Conservation (phyloP, 1,284 basidiomycete genomes). For the Lignosus rhinocerotis region DNA sequence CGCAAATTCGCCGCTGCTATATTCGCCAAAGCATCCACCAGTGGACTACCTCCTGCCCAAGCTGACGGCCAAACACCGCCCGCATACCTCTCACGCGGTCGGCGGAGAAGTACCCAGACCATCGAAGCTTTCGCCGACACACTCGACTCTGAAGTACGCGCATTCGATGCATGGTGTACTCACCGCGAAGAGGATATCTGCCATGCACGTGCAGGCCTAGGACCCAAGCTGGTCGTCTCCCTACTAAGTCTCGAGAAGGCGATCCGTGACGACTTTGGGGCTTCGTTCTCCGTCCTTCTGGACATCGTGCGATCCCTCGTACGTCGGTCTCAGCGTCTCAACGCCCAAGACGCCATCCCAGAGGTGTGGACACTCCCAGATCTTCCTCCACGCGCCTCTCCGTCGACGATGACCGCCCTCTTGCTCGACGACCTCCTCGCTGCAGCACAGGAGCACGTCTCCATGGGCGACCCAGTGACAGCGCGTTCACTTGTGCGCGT, state of each 20-base stretch:
- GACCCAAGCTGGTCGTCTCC: conserved; percentile 55
- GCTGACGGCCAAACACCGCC: conserved; percentile 9
- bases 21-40: conserved; percentile 34
- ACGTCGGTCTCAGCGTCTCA: conserved; percentile 30
- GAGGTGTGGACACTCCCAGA: conserved; percentile 45
- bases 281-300: conserved; percentile 56
- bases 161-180: conserved; percentile 72
- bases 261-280: conserved; percentile 56
- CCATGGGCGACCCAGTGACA: conserved; percentile 54
- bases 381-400: conserved; percentile 45
- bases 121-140: conserved; percentile 83
- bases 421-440: conserved; percentile 66
- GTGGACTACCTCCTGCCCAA: neutral
- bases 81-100: conserved; percentile 16
- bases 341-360: conserved; percentile 27
- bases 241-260: conserved; percentile 65
- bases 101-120: conserved; percentile 49
- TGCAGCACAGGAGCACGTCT: conserved; percentile 52
- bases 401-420: conserved; percentile 49
- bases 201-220: conserved; percentile 47
- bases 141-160: conserved; percentile 56
- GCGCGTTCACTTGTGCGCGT: conserved; percentile 58
- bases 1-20: conserved; percentile 57
- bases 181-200: conserved; percentile 66
- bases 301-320: conserved; percentile 37